These are phyloP conservation scores for Rubus parviflorus DNA, from an alignment of 306 rosid genomes.

Conservation along the genomic window DNA sequence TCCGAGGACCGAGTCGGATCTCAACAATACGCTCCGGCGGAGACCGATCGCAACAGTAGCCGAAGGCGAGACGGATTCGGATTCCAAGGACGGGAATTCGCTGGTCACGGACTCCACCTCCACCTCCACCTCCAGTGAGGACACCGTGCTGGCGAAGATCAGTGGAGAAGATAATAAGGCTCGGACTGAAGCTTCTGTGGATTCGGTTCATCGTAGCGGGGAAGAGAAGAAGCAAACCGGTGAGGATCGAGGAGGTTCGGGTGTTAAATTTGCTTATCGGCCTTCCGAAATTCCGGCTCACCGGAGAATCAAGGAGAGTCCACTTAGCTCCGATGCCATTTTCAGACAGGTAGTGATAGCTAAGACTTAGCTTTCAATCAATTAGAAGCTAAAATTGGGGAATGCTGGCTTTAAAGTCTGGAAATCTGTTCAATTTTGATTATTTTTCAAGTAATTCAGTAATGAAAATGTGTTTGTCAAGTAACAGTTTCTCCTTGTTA, in stretches of 20 bases:
- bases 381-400: background rate
- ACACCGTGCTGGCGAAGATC: conserved; percentile 24
- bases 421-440: background rate
- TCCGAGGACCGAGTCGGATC: conserved; percentile 41
- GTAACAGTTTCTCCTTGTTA: background rate
- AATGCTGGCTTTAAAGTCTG: background rate
- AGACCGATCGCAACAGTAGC: conserved; percentile 33
- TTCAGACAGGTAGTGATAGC: conserved; percentile 63
- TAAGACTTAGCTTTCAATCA: background rate
- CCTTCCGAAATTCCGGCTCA: conserved; percentile 78
- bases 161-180: conserved; percentile 22
- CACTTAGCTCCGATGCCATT: conserved; percentile 85
- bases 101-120: conserved; percentile 27
- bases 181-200: conserved; percentile 22
- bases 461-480: background rate
- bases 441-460: conserved; percentile 1
- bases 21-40: conserved; percentile 31
- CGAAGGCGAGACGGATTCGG: conserved; percentile 29
- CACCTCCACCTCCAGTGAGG: conserved; percentile 34
- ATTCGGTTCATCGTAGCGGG: conserved; percentile 10
- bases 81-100: conserved; percentile 35
- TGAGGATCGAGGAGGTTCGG: conserved; percentile 28
- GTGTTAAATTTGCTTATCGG: conserved; percentile 48
- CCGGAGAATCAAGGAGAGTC: conserved; percentile 73
- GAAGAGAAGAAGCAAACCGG: conserved; percentile 19